Evolutionary conservation across 331 rosid genomes (phyloP).

Genomic region (Quercus tomentella): DNA sequence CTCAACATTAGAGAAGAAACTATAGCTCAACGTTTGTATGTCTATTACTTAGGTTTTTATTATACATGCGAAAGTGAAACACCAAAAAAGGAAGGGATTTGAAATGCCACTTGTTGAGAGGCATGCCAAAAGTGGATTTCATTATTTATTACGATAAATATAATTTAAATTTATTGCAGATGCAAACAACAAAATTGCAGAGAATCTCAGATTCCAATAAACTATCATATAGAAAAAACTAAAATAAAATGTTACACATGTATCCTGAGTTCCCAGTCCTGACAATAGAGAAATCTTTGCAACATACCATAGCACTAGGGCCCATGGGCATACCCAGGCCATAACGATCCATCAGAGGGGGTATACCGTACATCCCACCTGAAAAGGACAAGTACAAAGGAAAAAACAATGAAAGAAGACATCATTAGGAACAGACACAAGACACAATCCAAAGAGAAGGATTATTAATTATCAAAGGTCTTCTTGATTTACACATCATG

Average conservation of each 20-base stretch:
- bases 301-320: conserved; percentile 78
- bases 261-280: neutral
- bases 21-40: neutral
- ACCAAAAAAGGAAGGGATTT: neutral
- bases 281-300: neutral
- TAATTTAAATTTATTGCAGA: neutral
- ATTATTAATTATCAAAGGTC: neutral
- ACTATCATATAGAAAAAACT: neutral
- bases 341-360: conserved; percentile 83
- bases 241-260: neutral
- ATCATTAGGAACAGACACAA: conserved; percentile 2
- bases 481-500: neutral
- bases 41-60: neutral
- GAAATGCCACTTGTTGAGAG: neutral
- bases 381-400: conserved; percentile 12
- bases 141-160: neutral
- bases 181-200: neutral
- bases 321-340: conserved; percentile 90
- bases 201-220: neutral
- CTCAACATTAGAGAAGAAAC: neutral
- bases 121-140: neutral
- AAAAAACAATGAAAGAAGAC: neutral
- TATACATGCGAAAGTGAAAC: neutral
- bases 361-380: conserved; percentile 93
- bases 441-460: conserved; percentile 5